Conservation (phyloP, 352 stramenopile genomes). For the Saprolegnia diclina region DNA sequence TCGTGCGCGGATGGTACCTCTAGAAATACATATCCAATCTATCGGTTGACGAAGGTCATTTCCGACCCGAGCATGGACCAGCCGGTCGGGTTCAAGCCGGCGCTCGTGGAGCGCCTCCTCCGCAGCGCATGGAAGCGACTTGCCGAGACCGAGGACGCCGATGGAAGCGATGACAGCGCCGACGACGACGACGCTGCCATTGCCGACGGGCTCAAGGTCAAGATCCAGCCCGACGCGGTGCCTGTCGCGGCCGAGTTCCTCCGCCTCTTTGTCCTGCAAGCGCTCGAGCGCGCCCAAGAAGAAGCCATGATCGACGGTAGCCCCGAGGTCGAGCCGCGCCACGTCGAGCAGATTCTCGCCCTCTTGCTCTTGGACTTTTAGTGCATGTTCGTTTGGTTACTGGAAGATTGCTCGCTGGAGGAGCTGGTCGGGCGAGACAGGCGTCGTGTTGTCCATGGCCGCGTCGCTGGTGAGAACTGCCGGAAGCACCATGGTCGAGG, state of each 20-base stretch:
- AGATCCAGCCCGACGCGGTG: slow-evolving; percentile 68
- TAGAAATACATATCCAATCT: too few species aligned
- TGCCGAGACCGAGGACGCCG: not conserved
- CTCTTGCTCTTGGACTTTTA: slow-evolving; percentile 80
- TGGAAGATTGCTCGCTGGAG: slow-evolving; percentile 11
- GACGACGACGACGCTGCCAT: slow-evolving; percentile 15
- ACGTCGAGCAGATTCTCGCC: slow-evolving; percentile 75
- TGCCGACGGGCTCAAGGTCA: slow-evolving; percentile 32
- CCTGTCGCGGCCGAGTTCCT: slow-evolving; percentile 70
- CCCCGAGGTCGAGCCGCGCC: slow-evolving; percentile 56
- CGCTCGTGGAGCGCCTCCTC: slow-evolving; percentile 18
- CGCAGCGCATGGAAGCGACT: slow-evolving; percentile 19
- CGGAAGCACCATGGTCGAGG: not conserved
- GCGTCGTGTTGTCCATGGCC: slow-evolving; percentile 4
- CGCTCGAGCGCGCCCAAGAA: slow-evolving; percentile 71
- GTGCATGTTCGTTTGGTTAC: not conserved
- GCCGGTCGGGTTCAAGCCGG: slow-evolving; percentile 14
- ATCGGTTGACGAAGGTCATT: too few species aligned
- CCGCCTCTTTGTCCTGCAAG: slow-evolving; percentile 69
- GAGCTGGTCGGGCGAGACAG: slow-evolving; percentile 21
- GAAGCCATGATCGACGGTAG: slow-evolving; percentile 84
- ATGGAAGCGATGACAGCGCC: not conserved
- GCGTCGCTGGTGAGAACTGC: not conserved
- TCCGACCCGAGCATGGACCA: not conserved
- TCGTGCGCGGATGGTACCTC: too few species aligned